Percentiles rank a stretch among this genome's conserved stretches.
Conservation (phyloP, 805 yeast species). For the Jamesozyma spencerorum region DNA sequence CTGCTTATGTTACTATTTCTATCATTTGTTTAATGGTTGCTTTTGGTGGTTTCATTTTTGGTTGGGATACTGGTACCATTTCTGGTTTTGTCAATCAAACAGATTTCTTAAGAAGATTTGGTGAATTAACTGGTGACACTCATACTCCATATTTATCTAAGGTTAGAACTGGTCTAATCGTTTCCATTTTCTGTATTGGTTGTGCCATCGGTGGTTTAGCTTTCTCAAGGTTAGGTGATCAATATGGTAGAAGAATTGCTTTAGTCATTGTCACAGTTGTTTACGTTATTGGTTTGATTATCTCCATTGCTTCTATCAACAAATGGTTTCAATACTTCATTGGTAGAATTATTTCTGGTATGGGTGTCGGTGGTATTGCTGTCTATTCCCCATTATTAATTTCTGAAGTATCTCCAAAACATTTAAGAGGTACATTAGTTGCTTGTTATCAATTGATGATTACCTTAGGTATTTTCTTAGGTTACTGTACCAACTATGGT, state of each 20-base stretch:
- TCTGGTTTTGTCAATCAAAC: conserved; percentile 30
- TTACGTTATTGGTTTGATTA: conserved; percentile 57
- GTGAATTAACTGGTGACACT: conserved; percentile 34
- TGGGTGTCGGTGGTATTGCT: conserved; percentile 70
- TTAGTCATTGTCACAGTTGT: conserved; percentile 45
- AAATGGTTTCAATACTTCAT: conserved; percentile 71
- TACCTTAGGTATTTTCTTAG: conserved; percentile 68
- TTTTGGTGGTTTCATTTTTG: conserved; percentile 38
- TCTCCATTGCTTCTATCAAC: conserved; percentile 47
- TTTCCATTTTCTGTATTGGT: conserved; percentile 56
- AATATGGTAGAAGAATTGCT: conserved; percentile 62
- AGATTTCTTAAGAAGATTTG: conserved; percentile 45
- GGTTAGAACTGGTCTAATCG: no score
- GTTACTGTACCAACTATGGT: no score
- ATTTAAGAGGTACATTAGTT: conserved; percentile 64
- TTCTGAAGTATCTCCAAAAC: conserved; percentile 33
- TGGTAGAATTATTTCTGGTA: conserved; percentile 65
- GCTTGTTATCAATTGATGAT: conserved; percentile 66
- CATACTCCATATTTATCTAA: conserved; percentile 42
- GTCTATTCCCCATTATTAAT: conserved; percentile 69
- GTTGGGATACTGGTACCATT: conserved; percentile 68
- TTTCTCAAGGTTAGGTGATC: conserved; percentile 30
- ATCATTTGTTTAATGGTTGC: conserved; percentile 11
- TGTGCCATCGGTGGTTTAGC: conserved; percentile 71
- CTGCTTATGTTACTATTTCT: background rate